These are phyloP conservation scores for Fusarium tuaranense DNA, from an alignment of 2,329 filamentous ascomycete genomes.

Conservation along the genomic window DNA sequence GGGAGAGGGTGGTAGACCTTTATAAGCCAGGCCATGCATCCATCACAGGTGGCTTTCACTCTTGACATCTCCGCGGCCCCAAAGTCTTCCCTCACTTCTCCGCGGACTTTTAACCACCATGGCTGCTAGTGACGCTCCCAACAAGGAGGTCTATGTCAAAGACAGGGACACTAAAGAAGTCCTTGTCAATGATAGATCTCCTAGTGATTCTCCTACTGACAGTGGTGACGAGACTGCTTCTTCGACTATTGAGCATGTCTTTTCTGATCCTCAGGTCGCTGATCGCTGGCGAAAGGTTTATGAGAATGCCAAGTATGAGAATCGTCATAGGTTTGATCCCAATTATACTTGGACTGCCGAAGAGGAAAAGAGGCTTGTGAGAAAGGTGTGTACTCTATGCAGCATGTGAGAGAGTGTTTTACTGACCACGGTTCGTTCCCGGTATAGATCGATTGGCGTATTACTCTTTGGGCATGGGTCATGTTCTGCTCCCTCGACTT, in stretches of 20 bases:
- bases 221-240: slow-evolving; percentile 39
- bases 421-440: slow-evolving; percentile 13
- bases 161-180: slow-evolving; percentile 11
- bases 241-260: slow-evolving; percentile 53
- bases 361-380: slow-evolving; percentile 60
- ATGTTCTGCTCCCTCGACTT: slow-evolving; percentile 62
- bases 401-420: not conserved
- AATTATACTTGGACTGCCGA: slow-evolving; percentile 57
- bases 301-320: slow-evolving; percentile 69
- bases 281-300: slow-evolving; percentile 66
- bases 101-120: slow-evolving; percentile 23
- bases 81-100: not conserved
- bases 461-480: slow-evolving; percentile 56
- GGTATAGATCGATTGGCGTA: slow-evolving; percentile 59
- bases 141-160: not conserved
- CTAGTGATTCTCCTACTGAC: slow-evolving; percentile 21
- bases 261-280: slow-evolving; percentile 63
- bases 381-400: slow-evolving; percentile 50
- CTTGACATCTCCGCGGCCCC: slow-evolving; percentile 33
- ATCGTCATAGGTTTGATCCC: slow-evolving; percentile 69
- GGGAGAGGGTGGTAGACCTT: slow-evolving; percentile 5
- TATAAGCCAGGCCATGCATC: slow-evolving; percentile 40
- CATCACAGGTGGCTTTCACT: not conserved
- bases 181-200: not conserved
- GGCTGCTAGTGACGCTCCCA: slow-evolving; percentile 17